These are phyloP conservation scores for Exserohilum turcica DNA, from an alignment of 2,329 filamentous ascomycete species.

Conservation along the genomic window DNA sequence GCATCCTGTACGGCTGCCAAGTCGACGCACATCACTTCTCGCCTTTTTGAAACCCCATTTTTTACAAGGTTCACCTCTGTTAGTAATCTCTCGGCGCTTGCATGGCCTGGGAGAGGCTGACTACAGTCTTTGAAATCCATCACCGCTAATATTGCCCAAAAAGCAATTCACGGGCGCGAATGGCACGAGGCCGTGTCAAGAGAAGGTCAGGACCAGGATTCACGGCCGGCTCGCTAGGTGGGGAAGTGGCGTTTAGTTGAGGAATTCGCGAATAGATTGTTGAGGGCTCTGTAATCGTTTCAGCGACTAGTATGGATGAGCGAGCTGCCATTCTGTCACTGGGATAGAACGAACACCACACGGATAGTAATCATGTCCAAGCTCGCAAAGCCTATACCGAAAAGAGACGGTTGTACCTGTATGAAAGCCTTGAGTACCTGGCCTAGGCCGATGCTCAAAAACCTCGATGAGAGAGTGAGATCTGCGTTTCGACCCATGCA, in stretches of 20 bases:
- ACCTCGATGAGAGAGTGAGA: constrained; percentile 32
- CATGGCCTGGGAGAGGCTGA: constrained; percentile 11
- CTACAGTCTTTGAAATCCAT: constrained; percentile 13
- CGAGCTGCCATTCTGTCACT: constrained; percentile 2
- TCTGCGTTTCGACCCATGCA: constrained; percentile 18
- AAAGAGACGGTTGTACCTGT: constrained; percentile 25
- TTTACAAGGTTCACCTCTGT: constrained; percentile 5
- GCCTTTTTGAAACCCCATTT: constrained; percentile 16
- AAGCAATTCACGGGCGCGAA: constrained; percentile 20
- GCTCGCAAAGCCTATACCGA: constrained; percentile 11
- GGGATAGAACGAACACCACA: constrained; percentile 13
- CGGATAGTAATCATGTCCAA: constrained; percentile 12
- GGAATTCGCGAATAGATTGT: constrained; percentile 17
- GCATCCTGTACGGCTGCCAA: constrained; percentile 13
- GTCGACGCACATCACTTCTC: constrained; percentile 10
- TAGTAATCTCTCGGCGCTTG: constrained; percentile 32
- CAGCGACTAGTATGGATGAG: constrained; percentile 23
- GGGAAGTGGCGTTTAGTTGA: constrained; percentile 23
- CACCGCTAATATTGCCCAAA: constrained; percentile 18
- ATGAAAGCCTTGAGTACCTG: constrained; percentile 7
- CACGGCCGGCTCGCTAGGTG: constrained; percentile 23
- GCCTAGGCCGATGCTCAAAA: constrained; percentile 21
- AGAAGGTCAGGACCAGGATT: constrained; percentile 21
- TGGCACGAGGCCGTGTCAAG: constrained; percentile 31
- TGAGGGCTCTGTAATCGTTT: constrained; percentile 30